Conservation (phyloP, 148 eudicot species). For the Pharnaceum exiguum region DNA sequence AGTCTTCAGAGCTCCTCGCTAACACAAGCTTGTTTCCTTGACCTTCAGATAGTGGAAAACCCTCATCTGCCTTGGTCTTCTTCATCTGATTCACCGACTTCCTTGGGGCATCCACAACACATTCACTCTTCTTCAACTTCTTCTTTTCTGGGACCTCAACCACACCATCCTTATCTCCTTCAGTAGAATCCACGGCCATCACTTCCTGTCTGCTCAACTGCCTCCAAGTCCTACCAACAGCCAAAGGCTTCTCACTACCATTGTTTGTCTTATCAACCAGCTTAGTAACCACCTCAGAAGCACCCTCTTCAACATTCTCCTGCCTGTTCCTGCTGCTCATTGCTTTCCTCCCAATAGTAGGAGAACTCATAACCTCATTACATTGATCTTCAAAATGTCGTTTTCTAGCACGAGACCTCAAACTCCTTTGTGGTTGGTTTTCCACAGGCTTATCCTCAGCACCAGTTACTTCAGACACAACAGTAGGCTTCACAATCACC, state of each 20-base stretch:
- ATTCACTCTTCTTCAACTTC: background rate
- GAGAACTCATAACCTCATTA: conserved; percentile 1
- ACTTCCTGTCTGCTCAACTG: conserved; percentile 7
- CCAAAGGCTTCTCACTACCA: background rate
- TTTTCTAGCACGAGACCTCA: conserved; percentile 13
- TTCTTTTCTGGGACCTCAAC: background rate
- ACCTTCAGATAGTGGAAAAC: too few relatives aligned
- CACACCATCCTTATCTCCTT: conserved; percentile 8
- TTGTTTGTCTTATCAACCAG: background rate
- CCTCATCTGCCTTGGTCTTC: background rate
- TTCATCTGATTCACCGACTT: conserved; percentile 7
- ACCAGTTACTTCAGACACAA: background rate
- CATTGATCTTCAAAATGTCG: conserved; percentile 13
- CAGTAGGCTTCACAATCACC: background rate
- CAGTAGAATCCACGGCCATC: background rate
- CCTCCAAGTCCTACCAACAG: conserved; percentile 12
- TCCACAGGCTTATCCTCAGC: conserved; percentile 1
- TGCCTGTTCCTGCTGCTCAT: conserved; percentile 10
- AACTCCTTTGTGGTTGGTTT: background rate
- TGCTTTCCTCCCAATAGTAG: conserved; percentile 13
- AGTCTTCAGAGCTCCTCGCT: background rate
- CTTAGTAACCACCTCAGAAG: background rate
- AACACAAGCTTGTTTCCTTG: too few relatives aligned
- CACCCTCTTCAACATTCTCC: conserved; percentile 3
- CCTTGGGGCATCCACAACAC: background rate